phyloP scores from a whole-genome alignment of 2,329 filamentous ascomycete species.

The Claviceps capensis region DNA sequence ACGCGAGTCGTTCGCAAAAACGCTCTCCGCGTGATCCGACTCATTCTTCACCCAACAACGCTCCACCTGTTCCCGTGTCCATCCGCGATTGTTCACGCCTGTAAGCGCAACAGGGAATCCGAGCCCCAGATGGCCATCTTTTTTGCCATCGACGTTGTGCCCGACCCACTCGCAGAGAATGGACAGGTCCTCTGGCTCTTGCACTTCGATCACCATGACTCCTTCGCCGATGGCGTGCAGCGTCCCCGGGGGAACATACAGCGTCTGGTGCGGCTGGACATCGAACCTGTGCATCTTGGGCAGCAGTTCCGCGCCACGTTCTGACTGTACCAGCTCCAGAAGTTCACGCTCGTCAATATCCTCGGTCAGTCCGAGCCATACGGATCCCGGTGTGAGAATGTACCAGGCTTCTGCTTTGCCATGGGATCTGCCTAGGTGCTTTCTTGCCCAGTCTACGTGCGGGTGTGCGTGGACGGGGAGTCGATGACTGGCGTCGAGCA shows the following conservation, averaged over 20 bases:
- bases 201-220: constrained; percentile 9
- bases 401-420: constrained; percentile 13
- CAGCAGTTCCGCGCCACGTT: constrained; percentile 6
- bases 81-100: constrained; percentile 5
- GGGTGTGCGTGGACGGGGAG: constrained; percentile 12
- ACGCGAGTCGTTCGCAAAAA: constrained; percentile 4
- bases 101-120: constrained; percentile 9
- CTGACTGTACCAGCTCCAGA: constrained; percentile 5
- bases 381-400: constrained; percentile 8
- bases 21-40: neutral
- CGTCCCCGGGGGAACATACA: constrained; percentile 10
- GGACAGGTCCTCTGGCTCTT: constrained; percentile 10
- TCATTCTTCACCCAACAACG: constrained; percentile 2
- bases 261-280: constrained; percentile 8
- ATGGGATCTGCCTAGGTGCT: constrained; percentile 8
- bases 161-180: constrained; percentile 10
- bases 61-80: constrained; percentile 5
- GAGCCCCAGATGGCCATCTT: constrained; percentile 9
- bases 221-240: constrained; percentile 12
- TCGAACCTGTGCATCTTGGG: constrained; percentile 8
- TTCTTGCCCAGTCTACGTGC: constrained; percentile 9
- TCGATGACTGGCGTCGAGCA: constrained; percentile 11
- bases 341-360: constrained; percentile 5
- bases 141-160: constrained; percentile 7
- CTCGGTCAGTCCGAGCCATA: constrained; percentile 9